Percentiles rank a stretch among this genome's conserved stretches.
These are phyloP conservation scores for Hyaloscypha bicolor DNA, from an alignment of 495 filamentous ascomycete species.

Conservation along the genomic window DNA sequence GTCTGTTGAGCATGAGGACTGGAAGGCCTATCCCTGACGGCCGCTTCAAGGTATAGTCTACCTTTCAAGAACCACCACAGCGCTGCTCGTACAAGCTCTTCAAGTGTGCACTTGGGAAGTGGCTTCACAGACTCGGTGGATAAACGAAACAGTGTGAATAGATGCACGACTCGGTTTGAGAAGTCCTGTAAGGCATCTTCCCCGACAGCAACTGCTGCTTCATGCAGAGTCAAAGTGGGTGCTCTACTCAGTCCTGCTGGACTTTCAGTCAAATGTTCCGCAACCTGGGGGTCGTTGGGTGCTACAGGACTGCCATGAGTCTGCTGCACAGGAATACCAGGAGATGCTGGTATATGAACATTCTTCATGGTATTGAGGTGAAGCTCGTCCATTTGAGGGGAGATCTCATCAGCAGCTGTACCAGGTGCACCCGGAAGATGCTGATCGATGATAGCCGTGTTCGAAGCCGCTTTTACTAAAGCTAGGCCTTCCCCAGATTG, in stretches of 20 bases:
- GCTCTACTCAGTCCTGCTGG: slow-evolving; percentile 13
- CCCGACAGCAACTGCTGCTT: slow-evolving; percentile 40
- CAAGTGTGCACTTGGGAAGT: slow-evolving; percentile 55
- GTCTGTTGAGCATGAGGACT: slow-evolving; percentile 42
- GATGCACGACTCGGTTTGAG: slow-evolving; percentile 62
- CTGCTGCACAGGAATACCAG: slow-evolving; percentile 1
- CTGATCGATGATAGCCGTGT: slow-evolving; percentile 33
- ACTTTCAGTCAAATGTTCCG: slow-evolving; percentile 9
- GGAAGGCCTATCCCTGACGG: slow-evolving; percentile 60
- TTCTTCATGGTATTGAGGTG: slow-evolving; percentile 27
- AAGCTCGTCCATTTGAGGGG: slow-evolving; percentile 21
- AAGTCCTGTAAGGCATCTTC: slow-evolving; percentile 72
- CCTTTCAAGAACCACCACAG: slow-evolving; percentile 90
- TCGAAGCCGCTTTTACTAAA: slow-evolving; percentile 52
- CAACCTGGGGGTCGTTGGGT: background rate
- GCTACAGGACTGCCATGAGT: background rate
- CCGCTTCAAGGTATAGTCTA: slow-evolving; percentile 68
- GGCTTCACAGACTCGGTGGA: slow-evolving; percentile 73
- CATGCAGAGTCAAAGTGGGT: slow-evolving; percentile 22
- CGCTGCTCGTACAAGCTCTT: slow-evolving; percentile 69
- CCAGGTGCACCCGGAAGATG: slow-evolving; percentile 22
- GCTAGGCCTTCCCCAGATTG: slow-evolving; percentile 71
- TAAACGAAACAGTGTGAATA: slow-evolving; percentile 67
- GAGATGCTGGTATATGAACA: slow-evolving; percentile 14
- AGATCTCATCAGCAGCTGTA: slow-evolving; percentile 4